Base-by-base conservation (phyloP, 2,329 filamentous ascomycete genomes). In the Blastomyces silverae region DNA sequence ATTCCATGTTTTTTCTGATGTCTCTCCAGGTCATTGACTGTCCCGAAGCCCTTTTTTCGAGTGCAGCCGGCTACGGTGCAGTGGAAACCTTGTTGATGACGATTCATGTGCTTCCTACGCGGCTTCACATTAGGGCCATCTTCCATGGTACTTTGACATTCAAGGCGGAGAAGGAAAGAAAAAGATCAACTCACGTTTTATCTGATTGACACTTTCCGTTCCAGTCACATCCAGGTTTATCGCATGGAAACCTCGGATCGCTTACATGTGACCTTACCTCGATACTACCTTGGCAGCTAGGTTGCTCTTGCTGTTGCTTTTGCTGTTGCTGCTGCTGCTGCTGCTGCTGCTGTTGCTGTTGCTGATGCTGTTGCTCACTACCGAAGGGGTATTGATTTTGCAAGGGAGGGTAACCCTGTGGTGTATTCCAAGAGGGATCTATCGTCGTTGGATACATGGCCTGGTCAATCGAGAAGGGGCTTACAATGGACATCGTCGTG, bases 21-120 rank as follows among this genome's bases (percentile, higher is more conserved):
- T 62, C 92, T 83, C n/a, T 88, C 84, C 15, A 93, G 84, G 70
- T 96, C 92, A 73, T 95, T 96, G 22, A 79, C 76, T 0, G 91
- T 95, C 22, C 88, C 87, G 71, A 96, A 96, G 0, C 90, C 91
- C 66, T 84, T 80, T 6, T 74, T 78, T n/a, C 86, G 82, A 37
- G 71, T 68, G 73, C 91, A 95, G 3, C 78, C 78, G 0, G 73
- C 68, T 28, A 84, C 76, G 2, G 80, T 71, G 72, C 92, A 96
- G 64, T 76, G 82, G 73, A 83, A 85, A 0, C 86, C 84, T 69
- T 89, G 92, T 1, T 78, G 80, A 73, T 96, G 91, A 61, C 87
- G 86, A n/a, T 87, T 81, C 57, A 81, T 76, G 70, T 95, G 91
- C 75, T 95, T 96, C 66, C 91, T 95, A 44, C 13, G 15, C 10